Conservation (phyloP, 805 yeast genomes). For the Suhomyces emberorum region DNA sequence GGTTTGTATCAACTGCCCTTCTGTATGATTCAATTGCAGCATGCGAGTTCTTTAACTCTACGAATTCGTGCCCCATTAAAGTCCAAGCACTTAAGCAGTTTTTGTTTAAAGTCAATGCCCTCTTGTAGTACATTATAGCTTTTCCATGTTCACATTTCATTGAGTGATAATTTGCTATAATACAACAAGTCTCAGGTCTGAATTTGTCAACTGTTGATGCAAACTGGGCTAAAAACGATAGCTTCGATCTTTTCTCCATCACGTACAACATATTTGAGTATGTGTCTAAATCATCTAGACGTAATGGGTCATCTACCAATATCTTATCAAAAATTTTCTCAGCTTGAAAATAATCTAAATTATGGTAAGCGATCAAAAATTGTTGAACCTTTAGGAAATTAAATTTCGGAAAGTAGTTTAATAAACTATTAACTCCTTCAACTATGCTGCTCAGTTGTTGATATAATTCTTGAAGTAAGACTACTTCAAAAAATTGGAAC, state of each 20-base stretch:
- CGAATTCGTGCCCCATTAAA: constrained; percentile 97
- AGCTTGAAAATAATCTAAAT: constrained; percentile 79
- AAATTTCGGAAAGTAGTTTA: constrained; percentile 65
- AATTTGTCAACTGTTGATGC: constrained; percentile 79
- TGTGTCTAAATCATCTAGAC: constrained; percentile 87
- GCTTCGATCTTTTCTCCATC: constrained; percentile 81
- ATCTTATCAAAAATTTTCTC: constrained; percentile 77
- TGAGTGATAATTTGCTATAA: constrained; percentile 90
- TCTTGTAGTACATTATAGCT: constrained; percentile 86
- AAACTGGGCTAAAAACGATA: constrained; percentile 82
- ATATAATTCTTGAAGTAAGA: constrained; percentile 72
- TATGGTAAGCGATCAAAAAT: constrained; percentile 78
- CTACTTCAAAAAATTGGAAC: constrained; percentile 59
- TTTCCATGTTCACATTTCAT: constrained; percentile 90
- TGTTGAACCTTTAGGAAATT: constrained; percentile 74
- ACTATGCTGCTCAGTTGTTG: constrained; percentile 57
- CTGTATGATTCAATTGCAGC: constrained; percentile 96
- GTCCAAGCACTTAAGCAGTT: constrained; percentile 93
- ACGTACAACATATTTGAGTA: constrained; percentile 95
- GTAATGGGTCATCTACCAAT: constrained; percentile 69
- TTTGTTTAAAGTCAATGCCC: constrained; percentile 80
- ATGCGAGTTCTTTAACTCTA: constrained; percentile 91
- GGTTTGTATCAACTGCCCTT: constrained; percentile 85
- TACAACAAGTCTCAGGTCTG: constrained; percentile 92
- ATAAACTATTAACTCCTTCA: constrained; percentile 47